A percentile compares a stretch with the other conserved stretches of the same genome.
Evolutionary conservation across 257 asterid species (phyloP).

Genomic region (Salvia rosmarinus): DNA sequence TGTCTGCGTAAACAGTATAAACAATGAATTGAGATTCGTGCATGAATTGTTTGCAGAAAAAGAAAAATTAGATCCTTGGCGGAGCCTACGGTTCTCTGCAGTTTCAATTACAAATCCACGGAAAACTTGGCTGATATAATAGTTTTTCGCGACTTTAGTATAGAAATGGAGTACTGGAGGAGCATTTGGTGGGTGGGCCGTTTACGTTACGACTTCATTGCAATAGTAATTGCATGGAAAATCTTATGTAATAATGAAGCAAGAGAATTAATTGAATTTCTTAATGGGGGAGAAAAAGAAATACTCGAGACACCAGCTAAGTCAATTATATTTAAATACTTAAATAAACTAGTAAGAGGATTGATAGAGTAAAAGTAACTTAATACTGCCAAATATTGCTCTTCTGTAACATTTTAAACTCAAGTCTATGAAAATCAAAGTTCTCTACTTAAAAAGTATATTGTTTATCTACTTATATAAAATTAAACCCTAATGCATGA

Average conservation of each 20-base stretch:
- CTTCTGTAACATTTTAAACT: no score
- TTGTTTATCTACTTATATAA: no score
- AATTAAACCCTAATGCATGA: no score
- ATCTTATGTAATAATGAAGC: neutral
- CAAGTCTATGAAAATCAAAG: no score
- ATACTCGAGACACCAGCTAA: neutral
- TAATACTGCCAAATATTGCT: no score
- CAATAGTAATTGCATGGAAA: neutral
- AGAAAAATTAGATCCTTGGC: neutral
- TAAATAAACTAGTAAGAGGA: neutral
- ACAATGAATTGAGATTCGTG: conserved; percentile 33
- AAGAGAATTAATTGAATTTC: neutral
- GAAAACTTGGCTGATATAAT: no score
- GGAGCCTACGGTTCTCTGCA: conserved; percentile 37
- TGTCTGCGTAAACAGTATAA: neutral
- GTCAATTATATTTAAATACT: neutral
- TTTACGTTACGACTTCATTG: conserved; percentile 42
- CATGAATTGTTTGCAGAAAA: conserved; percentile 32
- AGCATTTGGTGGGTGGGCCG: conserved; percentile 24
- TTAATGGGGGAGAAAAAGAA: neutral
- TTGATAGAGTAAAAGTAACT: neutral
- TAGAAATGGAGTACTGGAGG: conserved; percentile 22
- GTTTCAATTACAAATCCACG: conserved; percentile 3
- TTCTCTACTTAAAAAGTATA: no score
- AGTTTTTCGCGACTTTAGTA: no score